These are phyloP conservation scores for Chaetoscypha palmicola DNA, from an alignment of 2,329 filamentous ascomycete genomes.

Conservation along the genomic window DNA sequence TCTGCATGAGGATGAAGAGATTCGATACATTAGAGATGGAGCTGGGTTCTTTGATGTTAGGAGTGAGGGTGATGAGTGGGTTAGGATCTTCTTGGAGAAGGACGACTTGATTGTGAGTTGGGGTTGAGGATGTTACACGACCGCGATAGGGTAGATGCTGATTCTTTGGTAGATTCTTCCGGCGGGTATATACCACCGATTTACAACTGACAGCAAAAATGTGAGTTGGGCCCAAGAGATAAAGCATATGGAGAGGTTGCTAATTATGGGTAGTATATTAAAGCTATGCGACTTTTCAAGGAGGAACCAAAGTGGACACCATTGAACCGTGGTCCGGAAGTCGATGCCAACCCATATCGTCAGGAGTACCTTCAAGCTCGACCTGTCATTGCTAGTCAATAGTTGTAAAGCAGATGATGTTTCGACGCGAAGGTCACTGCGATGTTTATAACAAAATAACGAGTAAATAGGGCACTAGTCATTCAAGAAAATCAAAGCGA, in stretches of 20 bases:
- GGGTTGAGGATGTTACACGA: constrained; percentile 3
- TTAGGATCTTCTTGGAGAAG: constrained; percentile 77
- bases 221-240: constrained; percentile 62
- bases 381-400: constrained; percentile 12
- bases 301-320: constrained; percentile 99
- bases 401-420: neutral
- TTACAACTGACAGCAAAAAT: constrained; percentile 88
- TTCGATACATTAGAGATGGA: constrained; percentile 85
- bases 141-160: constrained; percentile 5
- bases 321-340: constrained; percentile 68
- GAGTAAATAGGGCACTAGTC: too few relatives aligned
- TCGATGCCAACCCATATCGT: constrained; percentile 72
- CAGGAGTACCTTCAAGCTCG: constrained; percentile 60
- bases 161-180: constrained; percentile 58
- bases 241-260: constrained; percentile 2
- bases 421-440: neutral
- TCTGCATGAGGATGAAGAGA: constrained; percentile 97
- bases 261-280: constrained; percentile 62
- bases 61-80: constrained; percentile 76
- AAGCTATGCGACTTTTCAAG: constrained; percentile 95
- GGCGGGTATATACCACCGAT: constrained; percentile 93
- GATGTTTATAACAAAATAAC: too few relatives aligned
- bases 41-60: constrained; percentile 91
- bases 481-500: too few relatives aligned
- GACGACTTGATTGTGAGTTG: constrained; percentile 63